Conservation (phyloP, 164 flowering plant genomes). For the Piper longum region DNA sequence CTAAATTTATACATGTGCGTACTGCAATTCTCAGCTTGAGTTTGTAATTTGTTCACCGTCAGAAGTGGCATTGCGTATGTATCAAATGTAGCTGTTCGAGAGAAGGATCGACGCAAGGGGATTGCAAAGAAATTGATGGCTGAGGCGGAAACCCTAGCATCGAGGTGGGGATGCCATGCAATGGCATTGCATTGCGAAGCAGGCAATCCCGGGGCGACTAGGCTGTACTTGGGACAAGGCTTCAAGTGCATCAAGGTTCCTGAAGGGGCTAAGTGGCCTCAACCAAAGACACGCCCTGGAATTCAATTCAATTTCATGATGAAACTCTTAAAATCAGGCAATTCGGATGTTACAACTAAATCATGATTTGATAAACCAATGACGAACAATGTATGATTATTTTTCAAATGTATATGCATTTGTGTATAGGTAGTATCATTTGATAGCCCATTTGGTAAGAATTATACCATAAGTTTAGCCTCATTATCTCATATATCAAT, state of each 20-base stretch:
- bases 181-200: slow-evolving; percentile 79
- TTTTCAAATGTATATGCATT: background rate
- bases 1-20: background rate
- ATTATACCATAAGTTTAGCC: no score
- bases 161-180: slow-evolving; percentile 80
- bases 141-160: slow-evolving; percentile 75
- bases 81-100: slow-evolving; percentile 92
- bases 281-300: slow-evolving; percentile 67
- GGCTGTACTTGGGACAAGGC: slow-evolving; percentile 62
- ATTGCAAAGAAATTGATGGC: slow-evolving; percentile 63
- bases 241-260: slow-evolving; percentile 77
- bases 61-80: slow-evolving; percentile 91
- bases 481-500: no score
- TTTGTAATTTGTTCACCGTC: slow-evolving; percentile 5
- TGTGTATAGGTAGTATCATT: background rate
- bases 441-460: no score
- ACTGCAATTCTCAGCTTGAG: no score
- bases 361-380: background rate
- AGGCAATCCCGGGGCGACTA: slow-evolving; percentile 58
- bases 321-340: slow-evolving; percentile 34
- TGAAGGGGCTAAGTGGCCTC: slow-evolving; percentile 84
- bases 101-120: slow-evolving; percentile 67
- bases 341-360: background rate
- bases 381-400: background rate
- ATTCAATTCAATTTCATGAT: slow-evolving; percentile 73